A percentile compares a stretch with the other conserved stretches of the same genome.
These are phyloP conservation scores for Niveomyces coronatus DNA, from an alignment of 2,329 filamentous ascomycete genomes.

Conservation along the genomic window DNA sequence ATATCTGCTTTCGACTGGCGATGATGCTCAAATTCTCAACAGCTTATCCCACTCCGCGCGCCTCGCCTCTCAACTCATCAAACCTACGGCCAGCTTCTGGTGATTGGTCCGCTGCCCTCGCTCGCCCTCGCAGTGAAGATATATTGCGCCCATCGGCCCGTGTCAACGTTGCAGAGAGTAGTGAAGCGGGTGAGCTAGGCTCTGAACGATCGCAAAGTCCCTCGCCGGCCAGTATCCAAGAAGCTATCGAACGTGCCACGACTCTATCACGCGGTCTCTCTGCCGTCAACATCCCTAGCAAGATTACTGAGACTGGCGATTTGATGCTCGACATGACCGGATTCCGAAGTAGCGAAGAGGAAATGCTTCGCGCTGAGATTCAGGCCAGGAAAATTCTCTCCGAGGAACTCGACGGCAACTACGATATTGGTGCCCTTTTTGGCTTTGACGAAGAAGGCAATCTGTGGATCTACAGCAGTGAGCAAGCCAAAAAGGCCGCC, in stretches of 20 bases:
- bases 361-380: constrained; percentile 85
- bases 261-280: constrained; percentile 80
- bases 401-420: constrained; percentile 87
- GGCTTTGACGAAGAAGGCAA: constrained; percentile 94
- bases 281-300: constrained; percentile 82
- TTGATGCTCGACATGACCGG: constrained; percentile 97
- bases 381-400: constrained; percentile 84
- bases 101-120: constrained; percentile 37
- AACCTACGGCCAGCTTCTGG: constrained; percentile 36
- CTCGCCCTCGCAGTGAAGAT: constrained; percentile 44
- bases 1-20: not conserved
- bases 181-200: constrained; percentile 27
- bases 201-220: constrained; percentile 65
- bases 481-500: constrained; percentile 87
- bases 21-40: constrained; percentile 10
- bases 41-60: constrained; percentile 43
- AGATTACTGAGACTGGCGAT: constrained; percentile 86
- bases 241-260: constrained; percentile 75
- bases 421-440: constrained; percentile 91
- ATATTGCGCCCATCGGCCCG: constrained; percentile 39
- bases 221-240: constrained; percentile 57
- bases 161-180: constrained; percentile 23
- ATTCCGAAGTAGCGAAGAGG: constrained; percentile 89
- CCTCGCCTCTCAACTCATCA: constrained; percentile 31
- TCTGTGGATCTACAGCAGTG: constrained; percentile 98